phyloP scores from a whole-genome alignment of 257 asterid genomes.

The Lantana camara region DNA sequence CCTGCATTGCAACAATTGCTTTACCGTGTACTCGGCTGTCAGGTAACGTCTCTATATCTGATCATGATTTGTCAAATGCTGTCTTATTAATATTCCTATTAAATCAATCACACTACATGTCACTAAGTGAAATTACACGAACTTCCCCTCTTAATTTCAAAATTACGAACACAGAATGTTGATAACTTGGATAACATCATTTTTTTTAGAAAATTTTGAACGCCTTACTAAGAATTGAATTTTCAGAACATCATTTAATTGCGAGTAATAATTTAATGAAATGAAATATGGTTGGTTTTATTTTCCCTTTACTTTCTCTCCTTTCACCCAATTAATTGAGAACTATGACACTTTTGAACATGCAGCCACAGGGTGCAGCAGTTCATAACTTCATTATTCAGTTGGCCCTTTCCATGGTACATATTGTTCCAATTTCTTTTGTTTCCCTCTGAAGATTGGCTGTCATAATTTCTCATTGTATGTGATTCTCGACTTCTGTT shows the following conservation, averaged over 20 bases:
- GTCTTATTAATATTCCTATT: not conserved
- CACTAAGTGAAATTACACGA: too few relatives aligned
- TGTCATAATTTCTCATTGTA: not conserved
- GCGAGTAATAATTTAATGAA: too few relatives aligned
- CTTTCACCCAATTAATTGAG: slow-evolving; percentile 6
- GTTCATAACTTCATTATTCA: slow-evolving; percentile 81
- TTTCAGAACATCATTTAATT: too few relatives aligned
- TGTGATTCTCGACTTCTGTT: slow-evolving; percentile 26
- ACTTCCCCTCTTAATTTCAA: too few relatives aligned
- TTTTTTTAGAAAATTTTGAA: too few relatives aligned
- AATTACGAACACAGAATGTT: too few relatives aligned
- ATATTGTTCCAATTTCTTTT: slow-evolving; percentile 10
- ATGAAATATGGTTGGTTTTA: too few relatives aligned
- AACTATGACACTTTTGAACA: slow-evolving; percentile 24
- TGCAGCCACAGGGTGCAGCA: slow-evolving; percentile 99
- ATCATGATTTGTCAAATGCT: slow-evolving; percentile 4
- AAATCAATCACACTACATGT: too few relatives aligned
- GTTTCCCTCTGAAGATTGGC: slow-evolving; percentile 8
- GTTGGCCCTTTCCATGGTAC: slow-evolving; percentile 92
- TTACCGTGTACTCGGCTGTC: slow-evolving; percentile 84
- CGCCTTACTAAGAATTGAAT: too few relatives aligned
- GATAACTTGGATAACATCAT: too few relatives aligned
- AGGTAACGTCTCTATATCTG: slow-evolving; percentile 46
- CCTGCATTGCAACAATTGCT: slow-evolving; percentile 89
- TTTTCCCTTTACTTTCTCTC: not conserved